Conservation (phyloP, 352 stramenopile species). For the Globisporangium camurandrum region DNA sequence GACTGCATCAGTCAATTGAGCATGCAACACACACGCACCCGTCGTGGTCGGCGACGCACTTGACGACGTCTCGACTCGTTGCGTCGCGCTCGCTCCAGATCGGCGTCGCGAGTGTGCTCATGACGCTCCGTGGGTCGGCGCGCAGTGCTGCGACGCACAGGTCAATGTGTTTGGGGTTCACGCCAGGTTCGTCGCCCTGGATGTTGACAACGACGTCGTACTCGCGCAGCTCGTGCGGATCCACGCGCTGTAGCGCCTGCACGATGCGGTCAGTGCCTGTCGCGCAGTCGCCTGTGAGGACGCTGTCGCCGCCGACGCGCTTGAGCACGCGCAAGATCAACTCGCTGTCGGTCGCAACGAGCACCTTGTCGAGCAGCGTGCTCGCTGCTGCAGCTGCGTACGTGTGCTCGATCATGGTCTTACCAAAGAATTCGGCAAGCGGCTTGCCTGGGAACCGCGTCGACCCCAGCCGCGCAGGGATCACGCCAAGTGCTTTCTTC, state of each 20-base stretch:
- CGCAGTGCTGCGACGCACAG: slow-evolving; percentile 52
- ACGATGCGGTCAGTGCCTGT: slow-evolving; percentile 77
- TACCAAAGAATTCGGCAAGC: slow-evolving; percentile 68
- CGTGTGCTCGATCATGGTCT: slow-evolving; percentile 82
- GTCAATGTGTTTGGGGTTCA: slow-evolving; percentile 76
- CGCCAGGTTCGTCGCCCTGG: slow-evolving; percentile 74
- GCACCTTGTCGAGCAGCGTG: slow-evolving; percentile 53
- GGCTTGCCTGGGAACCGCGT: slow-evolving; percentile 76
- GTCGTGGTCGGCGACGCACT: slow-evolving; percentile 57
- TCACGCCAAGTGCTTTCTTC: slow-evolving; percentile 70
- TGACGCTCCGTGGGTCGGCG: slow-evolving; percentile 36
- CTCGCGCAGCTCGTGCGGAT: slow-evolving; percentile 25
- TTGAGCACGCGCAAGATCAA: slow-evolving; percentile 43
- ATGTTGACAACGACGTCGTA: slow-evolving; percentile 83
- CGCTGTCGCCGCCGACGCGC: slow-evolving; percentile 28
- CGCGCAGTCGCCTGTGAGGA: slow-evolving; percentile 59
- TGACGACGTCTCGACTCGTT: slow-evolving; percentile 60
- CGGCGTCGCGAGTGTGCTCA: slow-evolving; percentile 73
- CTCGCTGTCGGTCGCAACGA: slow-evolving; percentile 74
- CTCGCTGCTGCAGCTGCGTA: slow-evolving; percentile 46
- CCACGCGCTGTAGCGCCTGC: slow-evolving; percentile 40
- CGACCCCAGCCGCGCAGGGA: slow-evolving; percentile 65
- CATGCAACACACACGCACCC: slow-evolving; percentile 20
- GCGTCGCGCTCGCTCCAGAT: slow-evolving; percentile 52
- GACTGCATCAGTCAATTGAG: background rate